A percentile compares a stretch with the other conserved stretches of the same genome.
Conservation (phyloP, 345 rosid species). For the Populus pruinosa region DNA sequence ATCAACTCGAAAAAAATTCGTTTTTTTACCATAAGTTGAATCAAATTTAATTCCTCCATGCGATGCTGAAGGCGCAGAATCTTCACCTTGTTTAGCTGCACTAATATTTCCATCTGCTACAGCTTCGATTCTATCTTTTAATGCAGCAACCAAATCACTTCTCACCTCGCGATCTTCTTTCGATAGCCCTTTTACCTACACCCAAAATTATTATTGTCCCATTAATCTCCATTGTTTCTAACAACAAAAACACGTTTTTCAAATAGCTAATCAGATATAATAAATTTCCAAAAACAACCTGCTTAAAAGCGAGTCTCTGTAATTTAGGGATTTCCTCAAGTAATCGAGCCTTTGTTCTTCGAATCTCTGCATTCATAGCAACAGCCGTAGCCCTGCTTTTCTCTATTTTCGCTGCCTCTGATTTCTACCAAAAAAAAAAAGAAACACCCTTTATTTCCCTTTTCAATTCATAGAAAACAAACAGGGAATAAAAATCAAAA, state of each 20-base stretch:
- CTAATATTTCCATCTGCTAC: constrained; percentile 21
- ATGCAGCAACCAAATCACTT: constrained; percentile 23
- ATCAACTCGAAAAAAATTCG: neutral
- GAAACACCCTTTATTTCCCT: neutral
- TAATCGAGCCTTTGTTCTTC: constrained; percentile 32
- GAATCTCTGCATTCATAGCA: constrained; percentile 28
- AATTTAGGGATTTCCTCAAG: constrained; percentile 27
- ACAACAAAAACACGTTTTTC: too few species aligned
- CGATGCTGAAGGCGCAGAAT: constrained; percentile 21
- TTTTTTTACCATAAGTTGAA: constrained; percentile 17
- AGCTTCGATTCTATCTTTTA: constrained; percentile 26
- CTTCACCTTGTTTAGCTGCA: constrained; percentile 11
- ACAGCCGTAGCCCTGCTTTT: constrained; percentile 21
- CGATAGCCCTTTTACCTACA: constrained; percentile 27
- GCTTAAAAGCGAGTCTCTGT: constrained; percentile 25
- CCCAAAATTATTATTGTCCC: neutral
- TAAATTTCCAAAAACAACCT: constrained; percentile 7
- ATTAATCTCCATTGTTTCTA: neutral
- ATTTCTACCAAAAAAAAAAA: constrained; percentile 10
- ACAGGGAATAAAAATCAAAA: neutral
- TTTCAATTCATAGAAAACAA: neutral
- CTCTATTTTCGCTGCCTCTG: constrained; percentile 20
- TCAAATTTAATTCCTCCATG: constrained; percentile 22
- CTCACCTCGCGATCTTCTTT: constrained; percentile 26
- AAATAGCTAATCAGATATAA: too few species aligned